A percentile compares a stretch with the other conserved stretches of the same genome.
Evolutionary conservation across 2,329 filamentous ascomycete genomes (phyloP).

Genomic region (Colletotrichum camelliae): DNA sequence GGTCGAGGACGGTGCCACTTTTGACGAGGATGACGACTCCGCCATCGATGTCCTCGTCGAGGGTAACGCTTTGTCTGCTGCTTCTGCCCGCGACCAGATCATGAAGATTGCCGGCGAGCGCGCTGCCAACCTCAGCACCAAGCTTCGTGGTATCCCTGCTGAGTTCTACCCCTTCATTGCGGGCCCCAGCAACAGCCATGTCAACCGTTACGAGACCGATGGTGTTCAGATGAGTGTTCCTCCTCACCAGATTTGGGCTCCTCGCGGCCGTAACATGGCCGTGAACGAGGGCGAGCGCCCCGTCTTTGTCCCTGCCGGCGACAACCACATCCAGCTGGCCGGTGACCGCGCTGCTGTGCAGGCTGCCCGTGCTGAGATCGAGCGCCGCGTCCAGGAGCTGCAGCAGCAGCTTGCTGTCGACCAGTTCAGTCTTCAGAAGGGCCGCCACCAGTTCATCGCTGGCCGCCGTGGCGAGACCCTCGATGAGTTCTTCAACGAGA

Average conservation of each 20-base stretch:
- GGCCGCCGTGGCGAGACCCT: conserved; percentile 80
- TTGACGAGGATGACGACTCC: conserved; percentile 75
- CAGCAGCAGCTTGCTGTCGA: conserved; percentile 77
- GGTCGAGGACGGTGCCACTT: conserved; percentile 65
- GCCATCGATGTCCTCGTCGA: conserved; percentile 88
- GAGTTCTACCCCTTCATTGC: conserved; percentile 97
- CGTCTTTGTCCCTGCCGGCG: conserved; percentile 73
- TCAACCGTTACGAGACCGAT: conserved; percentile 74
- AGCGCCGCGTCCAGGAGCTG: conserved; percentile 78
- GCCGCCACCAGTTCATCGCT: conserved; percentile 93
- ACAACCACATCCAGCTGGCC: conserved; percentile 82
- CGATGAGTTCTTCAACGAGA: conserved; percentile 87
- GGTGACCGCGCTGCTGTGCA: conserved; percentile 87
- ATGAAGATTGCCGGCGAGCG: conserved; percentile 87
- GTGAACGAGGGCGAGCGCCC: conserved; percentile 62
- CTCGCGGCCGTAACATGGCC: conserved; percentile 28
- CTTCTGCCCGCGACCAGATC: conserved; percentile 83
- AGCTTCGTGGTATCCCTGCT: conserved; percentile 82
- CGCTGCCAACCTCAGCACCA: conserved; percentile 80
- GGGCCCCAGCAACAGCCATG: conserved; percentile 72
- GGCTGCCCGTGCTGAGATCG: conserved; percentile 79
- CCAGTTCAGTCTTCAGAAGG: conserved; percentile 81
- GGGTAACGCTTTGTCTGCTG: conserved; percentile 87
- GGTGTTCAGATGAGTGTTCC: conserved; percentile 86
- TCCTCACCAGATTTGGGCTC: conserved; percentile 75